A percentile compares a stretch with the other conserved stretches of the same genome.
These are phyloP conservation scores for Rhynchospora pubera DNA, from an alignment of 176 grass and related monocot genomes.

Conservation along the genomic window DNA sequence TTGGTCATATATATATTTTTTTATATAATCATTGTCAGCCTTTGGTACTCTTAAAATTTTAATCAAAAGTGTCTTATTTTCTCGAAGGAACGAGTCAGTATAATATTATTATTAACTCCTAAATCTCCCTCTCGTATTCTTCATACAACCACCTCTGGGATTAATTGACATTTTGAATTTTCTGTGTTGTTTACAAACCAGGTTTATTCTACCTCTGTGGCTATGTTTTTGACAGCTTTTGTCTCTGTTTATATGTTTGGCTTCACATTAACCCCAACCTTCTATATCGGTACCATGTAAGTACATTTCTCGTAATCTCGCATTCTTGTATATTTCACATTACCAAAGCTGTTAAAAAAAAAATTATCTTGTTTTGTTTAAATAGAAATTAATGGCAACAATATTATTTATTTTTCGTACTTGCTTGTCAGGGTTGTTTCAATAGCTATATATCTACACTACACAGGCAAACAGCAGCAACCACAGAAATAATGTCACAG, in stretches of 20 bases:
- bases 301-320: neutral
- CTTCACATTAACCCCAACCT: constrained; percentile 69
- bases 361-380: neutral
- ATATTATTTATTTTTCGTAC: neutral
- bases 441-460: constrained; percentile 20
- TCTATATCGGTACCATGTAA: constrained; percentile 87
- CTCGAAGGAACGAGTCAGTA: neutral
- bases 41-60: neutral
- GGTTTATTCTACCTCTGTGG: constrained; percentile 94
- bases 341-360: neutral
- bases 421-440: constrained; percentile 18
- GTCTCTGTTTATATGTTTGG: constrained; percentile 61
- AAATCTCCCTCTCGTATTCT: neutral
- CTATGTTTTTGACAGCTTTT: constrained; percentile 80
- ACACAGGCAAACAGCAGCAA: constrained; percentile 12
- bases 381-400: neutral
- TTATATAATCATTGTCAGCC: neutral
- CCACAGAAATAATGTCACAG: constrained; percentile 3
- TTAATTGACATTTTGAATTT: neutral
- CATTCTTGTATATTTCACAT: neutral
- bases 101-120: neutral
- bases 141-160: neutral
- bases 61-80: neutral
- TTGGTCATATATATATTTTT: neutral
- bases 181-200: constrained; percentile 7